Conservation (phyloP, 768 basidiomycete genomes). For the Suillus lakei region DNA sequence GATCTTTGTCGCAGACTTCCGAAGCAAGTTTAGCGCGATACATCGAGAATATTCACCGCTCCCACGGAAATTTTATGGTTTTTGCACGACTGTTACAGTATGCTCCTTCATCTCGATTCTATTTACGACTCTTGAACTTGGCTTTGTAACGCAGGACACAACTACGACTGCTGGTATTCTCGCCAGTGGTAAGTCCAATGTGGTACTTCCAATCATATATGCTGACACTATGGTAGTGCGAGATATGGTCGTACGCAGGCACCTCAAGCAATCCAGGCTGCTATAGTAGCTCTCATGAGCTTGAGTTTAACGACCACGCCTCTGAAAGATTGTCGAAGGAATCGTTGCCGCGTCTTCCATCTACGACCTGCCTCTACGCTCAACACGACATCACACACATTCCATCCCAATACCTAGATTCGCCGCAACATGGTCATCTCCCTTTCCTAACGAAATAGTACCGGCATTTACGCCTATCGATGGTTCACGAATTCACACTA, state of each 20-base stretch:
- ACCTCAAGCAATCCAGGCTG: slow-evolving; percentile 74
- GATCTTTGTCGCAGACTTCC: slow-evolving; percentile 52
- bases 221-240: slow-evolving; percentile 51
- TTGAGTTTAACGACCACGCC: background rate
- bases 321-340: background rate
- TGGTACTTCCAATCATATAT: slow-evolving; percentile 4
- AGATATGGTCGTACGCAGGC: slow-evolving; percentile 83
- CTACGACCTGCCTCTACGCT: background rate
- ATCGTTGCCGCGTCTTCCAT: background rate
- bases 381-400: slow-evolving; percentile 2
- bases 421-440: background rate
- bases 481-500: slow-evolving; percentile 1
- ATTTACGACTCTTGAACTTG: slow-evolving; percentile 1
- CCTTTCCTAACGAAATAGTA: background rate
- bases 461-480: slow-evolving; percentile 1
- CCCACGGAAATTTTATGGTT: slow-evolving; percentile 78
- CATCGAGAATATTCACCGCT: slow-evolving; percentile 76
- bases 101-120: slow-evolving; percentile 17
- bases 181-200: slow-evolving; percentile 61
- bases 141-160: slow-evolving; percentile 52
- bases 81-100: slow-evolving; percentile 78
- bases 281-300: slow-evolving; percentile 42
- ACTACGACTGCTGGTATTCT: slow-evolving; percentile 78
- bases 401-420: slow-evolving; percentile 1
- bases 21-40: slow-evolving; percentile 74